Percentiles rank a stretch among this genome's conserved stretches.
These are phyloP conservation scores for Bretziella fagacearum DNA, from an alignment of 2,329 filamentous ascomycete species.

Conservation along the genomic window DNA sequence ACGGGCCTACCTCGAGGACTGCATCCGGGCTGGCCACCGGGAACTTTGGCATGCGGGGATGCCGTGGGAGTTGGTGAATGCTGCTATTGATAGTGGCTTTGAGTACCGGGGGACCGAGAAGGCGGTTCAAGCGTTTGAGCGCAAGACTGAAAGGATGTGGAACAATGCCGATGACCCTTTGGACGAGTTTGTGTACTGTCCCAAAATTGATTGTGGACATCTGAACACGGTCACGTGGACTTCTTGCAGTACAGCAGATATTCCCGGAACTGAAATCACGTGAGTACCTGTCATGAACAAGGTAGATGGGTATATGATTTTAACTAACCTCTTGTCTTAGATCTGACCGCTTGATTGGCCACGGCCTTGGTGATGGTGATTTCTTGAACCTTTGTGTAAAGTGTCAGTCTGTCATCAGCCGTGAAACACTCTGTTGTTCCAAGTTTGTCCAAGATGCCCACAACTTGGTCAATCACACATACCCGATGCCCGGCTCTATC, in stretches of 20 bases:
- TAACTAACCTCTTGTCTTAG: too few species aligned
- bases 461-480: slow-evolving; percentile 27
- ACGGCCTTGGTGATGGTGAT: slow-evolving; percentile 43
- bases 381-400: slow-evolving; percentile 33
- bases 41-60: slow-evolving; percentile 45
- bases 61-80: slow-evolving; percentile 45
- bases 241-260: slow-evolving; percentile 24
- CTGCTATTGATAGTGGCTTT: slow-evolving; percentile 41
- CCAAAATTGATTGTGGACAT: slow-evolving; percentile 27
- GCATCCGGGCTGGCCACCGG: slow-evolving; percentile 38
- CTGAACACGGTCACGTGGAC: slow-evolving; percentile 41
- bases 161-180: slow-evolving; percentile 36
- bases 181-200: slow-evolving; percentile 36
- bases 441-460: slow-evolving; percentile 44
- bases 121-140: slow-evolving; percentile 31
- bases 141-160: slow-evolving; percentile 37
- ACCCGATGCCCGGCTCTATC: slow-evolving; percentile 52
- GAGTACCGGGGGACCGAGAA: slow-evolving; percentile 33
- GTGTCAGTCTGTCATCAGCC: slow-evolving; percentile 35
- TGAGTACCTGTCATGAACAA: too few species aligned
- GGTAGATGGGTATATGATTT: too few species aligned
- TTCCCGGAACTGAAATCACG: slow-evolving; percentile 16
- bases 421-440: slow-evolving; percentile 40
- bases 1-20: slow-evolving; percentile 56
- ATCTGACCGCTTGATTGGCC: slow-evolving; percentile 23